Evolutionary conservation across 108 stramenopile genomes (phyloP).

Genomic region (Nannochloropsis oceanica): DNA sequence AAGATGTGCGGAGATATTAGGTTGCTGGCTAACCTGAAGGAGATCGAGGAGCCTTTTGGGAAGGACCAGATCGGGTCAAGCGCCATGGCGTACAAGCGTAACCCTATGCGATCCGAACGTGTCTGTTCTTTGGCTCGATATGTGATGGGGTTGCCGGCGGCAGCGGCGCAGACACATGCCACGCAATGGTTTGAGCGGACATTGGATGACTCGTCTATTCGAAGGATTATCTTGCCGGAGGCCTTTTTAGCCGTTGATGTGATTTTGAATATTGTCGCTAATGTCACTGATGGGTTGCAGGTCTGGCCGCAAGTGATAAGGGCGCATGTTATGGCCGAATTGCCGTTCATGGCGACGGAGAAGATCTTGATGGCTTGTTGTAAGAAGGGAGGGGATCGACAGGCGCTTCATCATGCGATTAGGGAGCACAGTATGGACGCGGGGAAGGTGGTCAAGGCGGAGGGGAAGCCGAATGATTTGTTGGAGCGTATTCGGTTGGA

Average conservation of each 20-base stretch:
- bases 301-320: constrained; percentile 93
- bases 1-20: constrained; percentile 98
- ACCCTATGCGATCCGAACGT: constrained; percentile 91
- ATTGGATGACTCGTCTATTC: constrained; percentile 93
- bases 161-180: constrained; percentile 83
- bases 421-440: constrained; percentile 95
- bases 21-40: constrained; percentile 87
- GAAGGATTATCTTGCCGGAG: constrained; percentile 89
- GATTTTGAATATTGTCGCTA: constrained; percentile 68
- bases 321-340: constrained; percentile 82
- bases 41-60: constrained; percentile 82
- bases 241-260: constrained; percentile 87
- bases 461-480: constrained; percentile 92
- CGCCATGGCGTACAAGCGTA: constrained; percentile 96
- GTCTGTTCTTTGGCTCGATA: constrained; percentile 82
- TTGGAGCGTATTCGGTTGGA: constrained; percentile 80
- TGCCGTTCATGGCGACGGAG: constrained; percentile 98
- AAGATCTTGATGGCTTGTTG: constrained; percentile 97
- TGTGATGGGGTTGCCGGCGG: constrained; percentile 74
- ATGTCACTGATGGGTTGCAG: constrained; percentile 88
- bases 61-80: constrained; percentile 88
- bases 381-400: constrained; percentile 93
- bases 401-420: constrained; percentile 80
- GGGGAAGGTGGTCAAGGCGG: constrained; percentile 89
- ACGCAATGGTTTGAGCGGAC: constrained; percentile 98